Evolutionary conservation across 495 filamentous ascomycete species (phyloP).

Genomic region (Viridothelium virens): DNA sequence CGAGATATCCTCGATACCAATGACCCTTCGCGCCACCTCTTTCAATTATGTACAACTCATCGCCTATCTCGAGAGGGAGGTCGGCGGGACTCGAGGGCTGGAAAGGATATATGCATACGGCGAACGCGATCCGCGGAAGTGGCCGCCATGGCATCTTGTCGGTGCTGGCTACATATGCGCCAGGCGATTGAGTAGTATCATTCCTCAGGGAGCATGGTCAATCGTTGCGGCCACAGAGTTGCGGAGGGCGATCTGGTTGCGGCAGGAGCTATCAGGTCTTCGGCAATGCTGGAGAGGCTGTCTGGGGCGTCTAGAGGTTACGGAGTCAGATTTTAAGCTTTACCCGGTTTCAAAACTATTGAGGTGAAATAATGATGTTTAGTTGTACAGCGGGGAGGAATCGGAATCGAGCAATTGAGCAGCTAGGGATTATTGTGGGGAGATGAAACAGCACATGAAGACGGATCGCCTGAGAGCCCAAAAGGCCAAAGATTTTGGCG

Average conservation of each 20-base stretch:
- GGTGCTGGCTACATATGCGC: constrained; percentile 5
- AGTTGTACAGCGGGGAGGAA: background rate
- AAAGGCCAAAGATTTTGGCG: background rate
- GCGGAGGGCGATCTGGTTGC: background rate
- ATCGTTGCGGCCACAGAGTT: background rate
- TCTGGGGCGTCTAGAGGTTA: background rate
- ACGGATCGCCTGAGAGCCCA: background rate
- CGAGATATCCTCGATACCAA: constrained; percentile 92
- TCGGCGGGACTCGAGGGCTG: constrained; percentile 77
- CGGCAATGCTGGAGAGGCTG: background rate
- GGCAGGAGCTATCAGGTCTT: background rate
- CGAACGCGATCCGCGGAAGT: constrained; percentile 93
- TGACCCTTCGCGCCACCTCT: constrained; percentile 75
- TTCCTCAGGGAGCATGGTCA: background rate
- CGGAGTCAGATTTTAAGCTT: background rate
- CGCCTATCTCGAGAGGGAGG: constrained; percentile 92
- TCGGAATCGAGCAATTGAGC: background rate
- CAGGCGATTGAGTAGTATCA: background rate
- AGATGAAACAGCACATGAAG: background rate
- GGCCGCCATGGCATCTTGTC: constrained; percentile 85
- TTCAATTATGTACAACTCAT: constrained; percentile 98
- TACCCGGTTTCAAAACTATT: background rate
- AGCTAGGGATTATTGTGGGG: background rate
- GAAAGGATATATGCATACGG: constrained; percentile 90
- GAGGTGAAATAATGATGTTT: background rate